phyloP scores from a whole-genome alignment of 345 rosid species.

The Dipteronia sinensis region DNA sequence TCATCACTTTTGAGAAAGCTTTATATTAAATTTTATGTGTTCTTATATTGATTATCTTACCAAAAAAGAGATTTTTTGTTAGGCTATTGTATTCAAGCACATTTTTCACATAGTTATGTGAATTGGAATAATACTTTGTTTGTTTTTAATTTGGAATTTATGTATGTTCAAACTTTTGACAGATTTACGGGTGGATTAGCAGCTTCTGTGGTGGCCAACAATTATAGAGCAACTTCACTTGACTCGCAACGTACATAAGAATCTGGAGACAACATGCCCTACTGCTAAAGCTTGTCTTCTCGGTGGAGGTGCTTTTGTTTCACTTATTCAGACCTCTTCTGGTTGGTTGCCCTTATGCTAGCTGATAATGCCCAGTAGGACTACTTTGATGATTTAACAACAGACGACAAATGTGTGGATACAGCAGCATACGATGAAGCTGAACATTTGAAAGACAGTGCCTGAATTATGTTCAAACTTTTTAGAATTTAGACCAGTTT shows the following conservation, averaged over 20 bases:
- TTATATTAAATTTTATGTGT: background rate
- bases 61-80: background rate
- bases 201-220: too few species aligned
- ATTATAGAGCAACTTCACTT: too few species aligned
- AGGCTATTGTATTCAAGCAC: too few species aligned
- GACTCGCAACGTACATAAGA: conserved; percentile 16
- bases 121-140: background rate
- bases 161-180: too few species aligned
- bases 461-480: conserved; percentile 6
- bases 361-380: conserved; percentile 37
- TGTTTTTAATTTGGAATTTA: too few species aligned
- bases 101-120: too few species aligned
- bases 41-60: background rate
- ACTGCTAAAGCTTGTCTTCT: conserved; percentile 83
- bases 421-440: conserved; percentile 1
- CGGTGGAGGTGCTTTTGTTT: conserved; percentile 81
- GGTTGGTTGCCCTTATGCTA: conserved; percentile 40
- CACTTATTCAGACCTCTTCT: conserved; percentile 77
- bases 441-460: conserved; percentile 12
- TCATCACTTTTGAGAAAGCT: too few species aligned
- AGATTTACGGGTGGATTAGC: too few species aligned
- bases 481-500: background rate
- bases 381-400: conserved; percentile 60
- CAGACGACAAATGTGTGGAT: conserved; percentile 16
- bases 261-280: conserved; percentile 52